Base-by-base conservation (phyloP, 208 protist species). In the Trypanosoma theileri region DNA sequence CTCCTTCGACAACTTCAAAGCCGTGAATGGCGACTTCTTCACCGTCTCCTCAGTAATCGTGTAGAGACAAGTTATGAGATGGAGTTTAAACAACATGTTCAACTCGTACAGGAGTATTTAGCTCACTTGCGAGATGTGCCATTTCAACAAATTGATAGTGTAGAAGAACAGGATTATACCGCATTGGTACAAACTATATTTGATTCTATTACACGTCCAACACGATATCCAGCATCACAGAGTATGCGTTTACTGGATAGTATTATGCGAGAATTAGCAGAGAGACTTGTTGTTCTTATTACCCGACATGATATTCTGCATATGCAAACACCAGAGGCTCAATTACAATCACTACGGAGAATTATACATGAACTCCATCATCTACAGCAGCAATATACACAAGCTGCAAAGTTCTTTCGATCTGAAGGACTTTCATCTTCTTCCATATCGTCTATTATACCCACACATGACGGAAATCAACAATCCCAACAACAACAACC, bases 21-120 rank as follows among this genome's bases (percentile, higher is more conserved):
- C 19, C 86, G 89, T 22, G 92, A 96, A 76, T 96, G 92, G 89
- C 79, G 75, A 13, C 79, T 95, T 1, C 66, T 87, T 52, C 86
- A 95, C 60, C 75, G 79, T 40, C 59, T 96, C 12, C 79, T 95
- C n/a, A 75, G 56, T 9, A 69, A 85, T 66, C 81, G 84, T 9
- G 88, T 92, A 9, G 80, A 89, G 48, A 92, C 83, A n/a, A 77
- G 60, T 59, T 94, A 85, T 73, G 80, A 86, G 14, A 41, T 72
- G 44, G 87, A 96, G 73, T 94, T 88, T 74, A 73, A 81, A 1
- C 54, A 69, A 8, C 83, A 93, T 60, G 69, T 60, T 24, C 73
- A 85, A 56, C 74, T 79, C 3, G 80, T 89, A 42, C 78, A 79
- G 14, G 79, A 91, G 51, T 93, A 91, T 74, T 77, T 94, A 52